phyloP scores from a whole-genome alignment of 108 stramenopile genomes.

The Nitzschia palea region DNA sequence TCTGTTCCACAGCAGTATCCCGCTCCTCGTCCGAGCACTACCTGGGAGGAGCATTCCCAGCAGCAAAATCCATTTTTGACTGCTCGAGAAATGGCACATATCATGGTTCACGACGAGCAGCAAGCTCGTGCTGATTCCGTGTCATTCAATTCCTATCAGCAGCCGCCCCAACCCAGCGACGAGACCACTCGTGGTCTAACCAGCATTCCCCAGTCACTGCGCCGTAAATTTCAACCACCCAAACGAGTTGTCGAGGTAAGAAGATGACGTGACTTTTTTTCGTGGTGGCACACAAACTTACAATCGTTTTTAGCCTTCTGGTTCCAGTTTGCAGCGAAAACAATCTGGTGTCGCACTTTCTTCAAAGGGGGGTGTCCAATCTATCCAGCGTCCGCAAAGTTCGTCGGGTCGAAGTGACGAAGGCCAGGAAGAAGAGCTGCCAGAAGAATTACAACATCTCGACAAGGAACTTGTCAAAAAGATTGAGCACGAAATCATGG shows the following conservation, averaged over 20 bases:
- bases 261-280: too few relatives aligned
- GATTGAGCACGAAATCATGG: constrained; percentile 86
- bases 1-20: too few relatives aligned
- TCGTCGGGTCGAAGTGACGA: constrained; percentile 12
- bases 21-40: neutral
- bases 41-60: constrained; percentile 29
- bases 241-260: constrained; percentile 39
- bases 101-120: constrained; percentile 4
- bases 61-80: constrained; percentile 73
- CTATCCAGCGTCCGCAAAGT: neutral
- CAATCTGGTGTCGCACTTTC: neutral
- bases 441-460: constrained; percentile 77
- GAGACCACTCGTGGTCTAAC: constrained; percentile 26
- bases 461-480: constrained; percentile 88
- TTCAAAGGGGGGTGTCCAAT: constrained; percentile 8
- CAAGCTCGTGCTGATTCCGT: constrained; percentile 24
- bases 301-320: too few relatives aligned
- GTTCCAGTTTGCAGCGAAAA: too few relatives aligned
- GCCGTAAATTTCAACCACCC: constrained; percentile 80
- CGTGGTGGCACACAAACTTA: too few relatives aligned
- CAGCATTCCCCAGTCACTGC: constrained; percentile 68
- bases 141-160: neutral
- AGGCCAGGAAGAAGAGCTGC: constrained; percentile 78
- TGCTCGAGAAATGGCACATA: constrained; percentile 48
- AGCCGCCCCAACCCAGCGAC: constrained; percentile 16